Evolutionary conservation across 2,329 filamentous ascomycete genomes (phyloP), one percentile per base, ranked within the genome.

Genomic region (Boeremia exigua): DNA sequence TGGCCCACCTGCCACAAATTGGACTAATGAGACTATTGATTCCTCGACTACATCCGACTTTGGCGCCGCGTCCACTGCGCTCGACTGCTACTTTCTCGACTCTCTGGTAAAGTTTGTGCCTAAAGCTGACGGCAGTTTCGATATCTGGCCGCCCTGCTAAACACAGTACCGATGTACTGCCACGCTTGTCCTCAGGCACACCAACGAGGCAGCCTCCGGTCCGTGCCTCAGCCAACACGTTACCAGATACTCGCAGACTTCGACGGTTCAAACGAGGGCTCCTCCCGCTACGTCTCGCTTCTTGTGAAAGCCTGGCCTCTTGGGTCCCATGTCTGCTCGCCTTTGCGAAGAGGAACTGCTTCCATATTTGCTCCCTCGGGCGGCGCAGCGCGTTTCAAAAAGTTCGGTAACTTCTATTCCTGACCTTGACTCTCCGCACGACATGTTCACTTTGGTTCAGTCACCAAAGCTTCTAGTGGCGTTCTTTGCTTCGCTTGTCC

Each of bases 81-180:
- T 50, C 47, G 30, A 27, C 47, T 47, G 40, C 17, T 40, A 47
- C 47, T 29, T 56, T 34, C 47, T 32, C 46, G 42, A 27, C 28
- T 37, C 15, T 48, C 11, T 48, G 48, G 43, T 48, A 57, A 52
- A 29, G 54, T 57, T 57, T 48, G 44, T 39, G 6, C 48, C 54
- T 52, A 57, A 52, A 37, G 32, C 15, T 12, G 48, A 52, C 54
- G 48, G 48, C 48, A 51, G 54, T 51, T 56, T 56, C 48, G 48
- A 48, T 44, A 48, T 34, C 54, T 56, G 37, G 6, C 48, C 54
- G 54, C 54, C 48, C 54, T 38, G 28, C 54, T 34, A 56, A 36
- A 27, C 44, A 34, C 48, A 44, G 17, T 23, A 23, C 19, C 19
- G 19, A 23, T 43, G 28, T 48, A 34, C 54, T 19, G 48, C 54